Base-by-base conservation (phyloP, 495 filamentous ascomycete genomes). In the Pseudevernia furfuracea region DNA sequence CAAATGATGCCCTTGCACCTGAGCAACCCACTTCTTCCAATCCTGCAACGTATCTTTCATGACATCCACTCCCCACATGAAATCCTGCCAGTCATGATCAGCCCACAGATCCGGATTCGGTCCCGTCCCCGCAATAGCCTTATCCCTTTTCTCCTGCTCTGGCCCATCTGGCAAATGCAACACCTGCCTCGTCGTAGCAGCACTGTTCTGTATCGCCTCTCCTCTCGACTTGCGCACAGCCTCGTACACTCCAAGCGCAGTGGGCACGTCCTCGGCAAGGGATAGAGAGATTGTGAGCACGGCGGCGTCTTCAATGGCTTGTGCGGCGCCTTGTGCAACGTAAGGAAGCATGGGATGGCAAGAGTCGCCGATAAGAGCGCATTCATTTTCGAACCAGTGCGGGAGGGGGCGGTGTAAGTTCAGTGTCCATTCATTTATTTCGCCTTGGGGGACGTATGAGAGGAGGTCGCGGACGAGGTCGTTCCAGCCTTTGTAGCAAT, bases 381-480 rank as follows among this genome's bases (percentile, higher is more conserved):
- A 81, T 55, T 71, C 77, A 6, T 84, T 84, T 62, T 84, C 78
- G 4, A 89, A 78, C 89, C 89, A 92, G 30, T 82, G 90, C 0
- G 84, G 82, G 30, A 93, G 77, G 0, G 84, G 83, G 56, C 81
- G 81, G 75, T 92, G 87, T 3, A 85, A 81, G 49, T 88, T 83
- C 46, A 92, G 78, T 72, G 89, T 87, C 89, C 88, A 93, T 74
- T 91, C 87, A 73, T 87, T 89, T 34, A 93, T 87, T 67, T 90
- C 87, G 44, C 85, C 87, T 46, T 92, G 90, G 3, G 88, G 88
- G 11, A 92, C 88, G n/a, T 89, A 80, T 71, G 87, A 77, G 38
- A 93, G 78, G 82, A 93, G 85, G 61, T 85, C 82, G 67, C 84
- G 81, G 15, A 93, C 82, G 70, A 84, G 82, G 39, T 87, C 87